These are phyloP conservation scores for Taphrina wiesneri DNA, from an alignment of 1,139 yeast genomes.

Conservation along the genomic window DNA sequence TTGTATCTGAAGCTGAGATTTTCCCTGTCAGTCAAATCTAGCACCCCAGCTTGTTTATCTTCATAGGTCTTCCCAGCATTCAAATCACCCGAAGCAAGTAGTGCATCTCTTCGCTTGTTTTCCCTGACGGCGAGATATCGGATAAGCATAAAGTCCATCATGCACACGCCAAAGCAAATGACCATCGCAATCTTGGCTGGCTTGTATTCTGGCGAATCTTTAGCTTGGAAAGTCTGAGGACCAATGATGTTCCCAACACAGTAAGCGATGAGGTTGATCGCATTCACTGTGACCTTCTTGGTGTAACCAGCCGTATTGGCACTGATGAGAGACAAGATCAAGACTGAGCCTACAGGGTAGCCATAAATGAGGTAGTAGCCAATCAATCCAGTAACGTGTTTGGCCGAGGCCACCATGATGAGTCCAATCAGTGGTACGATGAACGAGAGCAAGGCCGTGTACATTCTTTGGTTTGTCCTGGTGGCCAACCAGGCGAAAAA, in stretches of 20 bases:
- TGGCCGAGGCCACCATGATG: constrained; percentile 41
- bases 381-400: constrained; percentile 40
- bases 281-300: constrained; percentile 62
- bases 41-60: constrained; percentile 52
- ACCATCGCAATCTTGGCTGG: constrained; percentile 55
- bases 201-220: constrained; percentile 57
- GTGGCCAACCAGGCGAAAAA: constrained; percentile 39
- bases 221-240: constrained; percentile 62
- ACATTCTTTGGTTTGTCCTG: constrained; percentile 37
- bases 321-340: constrained; percentile 50
- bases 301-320: constrained; percentile 70
- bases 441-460: constrained; percentile 38
- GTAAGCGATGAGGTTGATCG: constrained; percentile 61
- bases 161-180: constrained; percentile 49
- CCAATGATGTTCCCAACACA: constrained; percentile 71
- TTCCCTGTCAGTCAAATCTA: constrained; percentile 64
- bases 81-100: constrained; percentile 37
- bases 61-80: constrained; percentile 40
- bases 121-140: constrained; percentile 47
- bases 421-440: constrained; percentile 40
- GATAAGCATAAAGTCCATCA: constrained; percentile 44
- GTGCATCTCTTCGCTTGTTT: constrained; percentile 51
- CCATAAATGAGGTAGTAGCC: constrained; percentile 42
- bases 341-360: constrained; percentile 51
- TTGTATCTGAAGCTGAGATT: constrained; percentile 61